Evolutionary conservation across 2,329 filamentous ascomycete genomes (phyloP), one percentile per base, ranked within the genome.

Genomic region (Phaeosphaeria sp.): DNA sequence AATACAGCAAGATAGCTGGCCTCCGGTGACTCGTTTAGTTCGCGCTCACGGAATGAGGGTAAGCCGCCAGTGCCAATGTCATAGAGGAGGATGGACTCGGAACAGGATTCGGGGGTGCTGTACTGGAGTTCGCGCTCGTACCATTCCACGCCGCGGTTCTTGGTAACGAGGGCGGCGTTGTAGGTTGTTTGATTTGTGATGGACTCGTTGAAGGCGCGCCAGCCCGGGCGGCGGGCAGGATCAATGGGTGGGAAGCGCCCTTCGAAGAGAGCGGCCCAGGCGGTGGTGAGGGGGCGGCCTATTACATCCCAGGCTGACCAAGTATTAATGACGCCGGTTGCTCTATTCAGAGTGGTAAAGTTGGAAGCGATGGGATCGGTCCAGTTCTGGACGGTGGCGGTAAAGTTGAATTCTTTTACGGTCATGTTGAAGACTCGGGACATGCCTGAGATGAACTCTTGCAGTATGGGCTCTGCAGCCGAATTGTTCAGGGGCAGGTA

Each of bases 51-150:
- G 56, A 74, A 80, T 6, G 74, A 77, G 2, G 78, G 78, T 18
- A 78, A 51, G 0, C 78, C 79, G 21, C 79, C 78, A 0, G 78
- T 80, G 9, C 79, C 78, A 50, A 80, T 78, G 59, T 80, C 79
- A 61, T 77, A 78, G 21, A 81, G 63, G 66, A 80, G 74, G 18
- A 81, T 64, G 36, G 68, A 71, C 50, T 80, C 77, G 6, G 77
- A 79, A 57, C 79, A 80, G 1, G 74, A 77, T 42, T 76, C 73
- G 6, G 72, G 40, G 1, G 75, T 78, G 45, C 64, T 68, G 63
- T 69, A 77, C 49, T 80, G 75, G 3, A 80, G 58, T 24, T 76
- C 57, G 3, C 61, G 50, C 50, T 80, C 76, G 61, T 79, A 79
- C 73, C 74, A 78, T 51, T 77, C 69, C 1, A 78, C 77, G 6